Percentiles rank a stretch among this genome's conserved stretches.
Conservation (phyloP, 1,284 basidiomycete species). For the Wallemia ichthyophaga region DNA sequence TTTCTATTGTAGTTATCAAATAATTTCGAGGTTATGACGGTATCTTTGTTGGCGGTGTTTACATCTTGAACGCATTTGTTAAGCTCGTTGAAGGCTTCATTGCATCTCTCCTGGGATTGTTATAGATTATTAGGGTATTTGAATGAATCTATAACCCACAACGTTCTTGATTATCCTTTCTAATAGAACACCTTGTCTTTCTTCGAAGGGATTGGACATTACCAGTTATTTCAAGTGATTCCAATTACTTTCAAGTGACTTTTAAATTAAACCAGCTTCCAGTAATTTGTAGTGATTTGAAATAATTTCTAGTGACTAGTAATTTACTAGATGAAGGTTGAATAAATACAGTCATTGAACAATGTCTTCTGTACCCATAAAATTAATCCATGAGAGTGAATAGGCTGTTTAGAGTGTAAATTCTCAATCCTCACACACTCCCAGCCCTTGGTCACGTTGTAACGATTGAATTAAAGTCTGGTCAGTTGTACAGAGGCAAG, state of each 20-base stretch:
- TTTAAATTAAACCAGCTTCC: too few relatives aligned
- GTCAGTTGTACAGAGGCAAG: slow-evolving; percentile 87
- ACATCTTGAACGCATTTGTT: neutral
- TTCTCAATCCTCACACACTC: neutral
- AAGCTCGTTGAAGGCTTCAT: neutral
- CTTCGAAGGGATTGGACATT: neutral
- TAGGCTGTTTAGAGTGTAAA: neutral
- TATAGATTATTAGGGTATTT: neutral
- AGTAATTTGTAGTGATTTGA: too few relatives aligned
- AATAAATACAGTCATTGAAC: too few relatives aligned
- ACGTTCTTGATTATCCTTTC: neutral
- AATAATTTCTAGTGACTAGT: too few relatives aligned
- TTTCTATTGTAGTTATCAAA: neutral
- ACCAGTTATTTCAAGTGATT: neutral
- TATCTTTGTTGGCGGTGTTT: neutral
- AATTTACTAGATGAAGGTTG: too few relatives aligned
- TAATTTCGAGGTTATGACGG: neutral
- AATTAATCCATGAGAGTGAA: neutral
- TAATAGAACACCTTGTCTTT: neutral
- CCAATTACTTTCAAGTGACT: too few relatives aligned
- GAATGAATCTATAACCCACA: neutral
- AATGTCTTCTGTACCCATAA: neutral
- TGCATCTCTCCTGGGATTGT: neutral
- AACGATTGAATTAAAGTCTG: slow-evolving; percentile 92
- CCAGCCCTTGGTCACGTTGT: slow-evolving; percentile 69